Percentiles rank a stretch among this genome's conserved stretches.
These are phyloP conservation scores for Thelonectria discophora DNA, from an alignment of 2,329 filamentous ascomycete genomes.

Conservation along the genomic window DNA sequence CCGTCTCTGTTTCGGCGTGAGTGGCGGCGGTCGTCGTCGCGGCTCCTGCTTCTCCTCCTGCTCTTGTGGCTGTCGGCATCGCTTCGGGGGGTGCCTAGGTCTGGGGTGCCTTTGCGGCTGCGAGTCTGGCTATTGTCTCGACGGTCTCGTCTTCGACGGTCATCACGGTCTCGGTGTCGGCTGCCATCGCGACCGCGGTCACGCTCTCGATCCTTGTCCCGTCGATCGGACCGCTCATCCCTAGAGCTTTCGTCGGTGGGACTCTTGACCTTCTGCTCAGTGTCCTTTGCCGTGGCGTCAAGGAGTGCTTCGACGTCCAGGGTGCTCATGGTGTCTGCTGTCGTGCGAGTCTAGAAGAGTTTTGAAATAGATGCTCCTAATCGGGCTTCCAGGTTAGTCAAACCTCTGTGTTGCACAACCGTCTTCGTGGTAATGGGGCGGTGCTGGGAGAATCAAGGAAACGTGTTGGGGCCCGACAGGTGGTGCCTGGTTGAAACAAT, in stretches of 20 bases:
- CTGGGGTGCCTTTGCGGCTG: conserved; percentile 58
- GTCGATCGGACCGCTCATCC: conserved; percentile 54
- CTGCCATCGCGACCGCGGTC: conserved; percentile 66
- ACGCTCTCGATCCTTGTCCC: conserved; percentile 64
- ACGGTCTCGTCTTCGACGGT: conserved; percentile 58
- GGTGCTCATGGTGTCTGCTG: conserved; percentile 54
- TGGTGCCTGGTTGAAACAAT: conserved; percentile 37
- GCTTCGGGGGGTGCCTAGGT: conserved; percentile 74
- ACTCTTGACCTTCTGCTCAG: conserved; percentile 57
- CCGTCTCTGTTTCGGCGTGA: conserved; percentile 78
- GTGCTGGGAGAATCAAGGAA: conserved; percentile 26
- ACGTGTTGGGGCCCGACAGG: conserved; percentile 18
- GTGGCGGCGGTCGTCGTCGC: conserved; percentile 78
- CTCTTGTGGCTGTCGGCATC: conserved; percentile 83
- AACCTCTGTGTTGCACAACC: conserved; percentile 17
- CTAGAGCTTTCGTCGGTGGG: conserved; percentile 63
- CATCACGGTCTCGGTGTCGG: conserved; percentile 64
- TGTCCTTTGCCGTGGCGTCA: conserved; percentile 79
- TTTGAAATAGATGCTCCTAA: conserved; percentile 19
- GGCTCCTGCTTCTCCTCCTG: conserved; percentile 81
- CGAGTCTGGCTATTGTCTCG: conserved; percentile 65
- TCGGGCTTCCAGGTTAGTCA: conserved; percentile 18
- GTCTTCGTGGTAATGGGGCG: conserved; percentile 9
- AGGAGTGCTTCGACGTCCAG: conserved; percentile 89
- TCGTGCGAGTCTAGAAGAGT: conserved; percentile 22